These are phyloP conservation scores for Lanmaoa rubissima DNA, from an alignment of 768 basidiomycete genomes.

Conservation along the genomic window DNA sequence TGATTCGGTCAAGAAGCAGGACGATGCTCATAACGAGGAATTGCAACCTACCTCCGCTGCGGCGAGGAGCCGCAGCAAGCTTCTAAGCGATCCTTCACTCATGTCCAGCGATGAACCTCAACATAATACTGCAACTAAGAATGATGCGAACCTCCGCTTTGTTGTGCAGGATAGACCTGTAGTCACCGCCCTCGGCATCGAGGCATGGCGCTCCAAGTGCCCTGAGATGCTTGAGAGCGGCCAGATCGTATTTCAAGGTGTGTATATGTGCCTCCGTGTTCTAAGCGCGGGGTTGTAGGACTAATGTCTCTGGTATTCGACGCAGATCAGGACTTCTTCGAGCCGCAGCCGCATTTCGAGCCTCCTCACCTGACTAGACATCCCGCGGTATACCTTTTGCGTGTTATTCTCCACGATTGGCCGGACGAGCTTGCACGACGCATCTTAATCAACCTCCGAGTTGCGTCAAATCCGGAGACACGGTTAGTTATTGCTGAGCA, in stretches of 20 bases:
- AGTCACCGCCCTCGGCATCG: conserved; percentile 50
- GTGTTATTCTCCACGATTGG: conserved; percentile 79
- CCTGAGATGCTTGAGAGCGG: conserved; percentile 56
- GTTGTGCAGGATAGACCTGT: conserved; percentile 61
- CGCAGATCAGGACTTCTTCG: conserved; percentile 74
- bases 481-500: conserved; percentile 70
- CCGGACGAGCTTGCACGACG: conserved; percentile 53
- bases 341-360: conserved; percentile 48
- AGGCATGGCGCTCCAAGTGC: conserved; percentile 60
- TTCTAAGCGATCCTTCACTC: not conserved
- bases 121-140: conserved; percentile 13
- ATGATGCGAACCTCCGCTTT: conserved; percentile 39
- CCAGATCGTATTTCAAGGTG: conserved; percentile 53
- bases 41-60: not conserved
- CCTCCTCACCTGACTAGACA: conserved; percentile 28
- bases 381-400: conserved; percentile 65
- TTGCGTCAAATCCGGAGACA: conserved; percentile 41
- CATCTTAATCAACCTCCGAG: conserved; percentile 46
- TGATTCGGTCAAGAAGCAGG: conserved; percentile 3
- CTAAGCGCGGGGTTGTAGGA: not conserved
- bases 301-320: not conserved
- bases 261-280: not conserved
- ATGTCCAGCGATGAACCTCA: not conserved
- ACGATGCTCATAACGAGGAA: not conserved
- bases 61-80: not conserved